Conservation (phyloP, 768 basidiomycete species). For the Naganishia vishniacii region DNA sequence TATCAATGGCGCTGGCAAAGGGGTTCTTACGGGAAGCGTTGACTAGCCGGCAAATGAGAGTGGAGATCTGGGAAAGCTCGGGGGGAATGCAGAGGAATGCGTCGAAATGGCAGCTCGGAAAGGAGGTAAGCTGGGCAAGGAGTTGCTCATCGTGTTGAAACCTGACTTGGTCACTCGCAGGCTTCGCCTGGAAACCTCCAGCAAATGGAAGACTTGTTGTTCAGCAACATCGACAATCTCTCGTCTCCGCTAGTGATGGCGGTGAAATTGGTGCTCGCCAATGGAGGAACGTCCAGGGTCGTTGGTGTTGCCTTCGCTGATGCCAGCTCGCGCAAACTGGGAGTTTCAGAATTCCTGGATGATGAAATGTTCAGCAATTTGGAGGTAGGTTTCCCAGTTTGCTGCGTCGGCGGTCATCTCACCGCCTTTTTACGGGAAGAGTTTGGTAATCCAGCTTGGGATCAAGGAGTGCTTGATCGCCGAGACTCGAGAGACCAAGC, state of each 20-base stretch:
- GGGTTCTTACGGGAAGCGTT: slow-evolving; percentile 79
- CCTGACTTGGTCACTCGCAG: slow-evolving; percentile 38
- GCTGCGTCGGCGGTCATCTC: neutral
- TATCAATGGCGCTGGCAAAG: slow-evolving; percentile 72
- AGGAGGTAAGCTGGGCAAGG: slow-evolving; percentile 62
- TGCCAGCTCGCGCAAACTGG: slow-evolving; percentile 74
- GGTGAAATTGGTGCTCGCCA: slow-evolving; percentile 61
- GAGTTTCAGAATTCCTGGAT: slow-evolving; percentile 85
- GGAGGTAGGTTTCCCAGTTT: slow-evolving; percentile 57
- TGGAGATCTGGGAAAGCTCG: slow-evolving; percentile 84
- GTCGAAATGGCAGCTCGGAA: slow-evolving; percentile 67
- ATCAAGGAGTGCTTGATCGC: slow-evolving; percentile 89
- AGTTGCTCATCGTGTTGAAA: neutral
- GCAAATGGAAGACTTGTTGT: slow-evolving; percentile 73
- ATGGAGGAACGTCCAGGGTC: slow-evolving; percentile 57
- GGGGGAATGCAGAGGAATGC: slow-evolving; percentile 68
- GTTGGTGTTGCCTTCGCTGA: slow-evolving; percentile 90
- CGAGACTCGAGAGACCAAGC: slow-evolving; percentile 24
- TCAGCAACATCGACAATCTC: slow-evolving; percentile 68
- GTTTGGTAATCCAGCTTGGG: slow-evolving; percentile 87
- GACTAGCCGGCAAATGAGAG: slow-evolving; percentile 78
- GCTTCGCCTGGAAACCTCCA: slow-evolving; percentile 70
- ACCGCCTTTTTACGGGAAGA: slow-evolving; percentile 56
- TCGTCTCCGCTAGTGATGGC: slow-evolving; percentile 85
- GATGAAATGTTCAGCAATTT: slow-evolving; percentile 93